phyloP scores from a whole-genome alignment of 495 filamentous ascomycete genomes.

The Xylaria nigripes region DNA sequence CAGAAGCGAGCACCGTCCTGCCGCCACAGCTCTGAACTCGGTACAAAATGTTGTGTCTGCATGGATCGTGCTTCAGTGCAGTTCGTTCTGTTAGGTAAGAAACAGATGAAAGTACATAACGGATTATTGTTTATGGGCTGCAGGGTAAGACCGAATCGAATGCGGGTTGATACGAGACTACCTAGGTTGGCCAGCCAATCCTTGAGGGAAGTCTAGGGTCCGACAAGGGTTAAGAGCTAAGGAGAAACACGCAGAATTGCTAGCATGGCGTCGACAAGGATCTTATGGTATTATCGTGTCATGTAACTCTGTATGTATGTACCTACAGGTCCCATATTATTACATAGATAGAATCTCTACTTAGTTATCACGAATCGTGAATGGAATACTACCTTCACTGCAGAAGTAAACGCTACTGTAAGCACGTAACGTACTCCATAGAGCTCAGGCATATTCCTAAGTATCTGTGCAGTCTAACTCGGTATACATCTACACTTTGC shows the following conservation, averaged over 20 bases:
- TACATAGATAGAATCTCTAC: no score
- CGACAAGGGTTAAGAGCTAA: not conserved
- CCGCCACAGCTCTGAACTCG: not conserved
- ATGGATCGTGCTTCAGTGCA: not conserved
- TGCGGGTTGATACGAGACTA: constrained; percentile 7
- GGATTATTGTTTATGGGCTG: not conserved
- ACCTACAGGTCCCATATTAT: no score
- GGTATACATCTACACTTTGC: no score
- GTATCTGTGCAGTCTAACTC: no score
- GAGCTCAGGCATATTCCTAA: no score
- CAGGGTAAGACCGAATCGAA: constrained; percentile 3
- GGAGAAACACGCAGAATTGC: not conserved
- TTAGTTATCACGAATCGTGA: no score
- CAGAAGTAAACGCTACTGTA: no score
- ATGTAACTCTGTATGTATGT: no score
- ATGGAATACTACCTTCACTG: no score
- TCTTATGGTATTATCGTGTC: no score
- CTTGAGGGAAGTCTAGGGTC: not conserved
- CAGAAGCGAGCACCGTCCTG: not conserved
- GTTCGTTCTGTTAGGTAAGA: not conserved
- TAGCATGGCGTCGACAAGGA: constrained; percentile 7
- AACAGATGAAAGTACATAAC: not conserved
- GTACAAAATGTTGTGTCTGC: no score
- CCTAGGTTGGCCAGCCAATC: not conserved
- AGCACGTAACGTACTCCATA: no score